Conservation (phyloP, 2,329 filamentous ascomycete species). For the Colletotrichum limetticola region DNA sequence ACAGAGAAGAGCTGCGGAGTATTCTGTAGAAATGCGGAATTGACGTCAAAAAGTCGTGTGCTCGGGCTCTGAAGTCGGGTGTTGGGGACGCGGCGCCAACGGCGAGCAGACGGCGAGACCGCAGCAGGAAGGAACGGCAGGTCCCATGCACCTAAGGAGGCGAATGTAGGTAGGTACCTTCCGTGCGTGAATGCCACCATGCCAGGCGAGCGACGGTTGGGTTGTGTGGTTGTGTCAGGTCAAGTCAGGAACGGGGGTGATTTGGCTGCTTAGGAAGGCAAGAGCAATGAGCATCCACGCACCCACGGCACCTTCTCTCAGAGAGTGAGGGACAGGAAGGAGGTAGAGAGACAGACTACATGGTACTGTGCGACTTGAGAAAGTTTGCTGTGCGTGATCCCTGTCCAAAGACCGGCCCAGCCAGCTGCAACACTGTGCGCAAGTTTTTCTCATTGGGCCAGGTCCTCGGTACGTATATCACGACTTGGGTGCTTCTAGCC, state of each 20-base stretch:
- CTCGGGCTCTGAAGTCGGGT: not conserved
- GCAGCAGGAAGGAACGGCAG: not conserved
- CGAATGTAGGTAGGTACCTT: not conserved
- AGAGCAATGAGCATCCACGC: too few species aligned
- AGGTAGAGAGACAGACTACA: not conserved
- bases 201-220: not conserved
- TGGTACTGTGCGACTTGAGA: not conserved
- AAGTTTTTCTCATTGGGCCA: conserved; percentile 13
- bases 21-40: not conserved
- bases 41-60: not conserved
- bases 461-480: not conserved
- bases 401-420: conserved; percentile 6
- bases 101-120: not conserved
- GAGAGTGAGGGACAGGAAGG: too few species aligned
- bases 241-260: not conserved
- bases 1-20: not conserved
- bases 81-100: not conserved
- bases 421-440: conserved; percentile 13
- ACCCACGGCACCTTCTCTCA: too few species aligned
- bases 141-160: not conserved
- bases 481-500: not conserved
- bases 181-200: not conserved
- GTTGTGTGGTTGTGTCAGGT: not conserved
- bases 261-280: too few species aligned
- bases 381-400: conserved; percentile 7